Percentiles rank a stretch among this genome's conserved stretches.
Evolutionary conservation across 2,329 filamentous ascomycete genomes (phyloP).

Genomic region (Paecilomyces fulvus): DNA sequence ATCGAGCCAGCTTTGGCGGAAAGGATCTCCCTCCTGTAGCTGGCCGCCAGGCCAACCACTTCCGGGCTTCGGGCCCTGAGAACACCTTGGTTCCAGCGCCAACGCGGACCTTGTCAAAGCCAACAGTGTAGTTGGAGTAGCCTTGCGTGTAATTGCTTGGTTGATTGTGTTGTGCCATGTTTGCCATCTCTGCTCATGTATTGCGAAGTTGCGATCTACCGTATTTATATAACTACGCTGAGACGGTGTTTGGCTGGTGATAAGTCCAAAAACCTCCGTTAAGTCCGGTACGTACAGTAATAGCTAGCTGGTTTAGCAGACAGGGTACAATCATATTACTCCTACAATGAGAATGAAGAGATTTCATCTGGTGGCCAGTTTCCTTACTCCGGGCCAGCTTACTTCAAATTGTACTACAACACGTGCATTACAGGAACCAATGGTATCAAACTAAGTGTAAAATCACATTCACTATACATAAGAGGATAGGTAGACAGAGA

Average conservation of each 20-base stretch:
- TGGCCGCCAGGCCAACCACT: conserved; percentile 22
- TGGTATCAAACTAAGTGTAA: not conserved
- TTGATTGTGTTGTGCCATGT: conserved; percentile 6
- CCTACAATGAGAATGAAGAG: no score
- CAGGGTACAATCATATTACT: no score
- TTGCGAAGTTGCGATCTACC: no score
- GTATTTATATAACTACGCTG: no score
- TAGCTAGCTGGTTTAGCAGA: no score
- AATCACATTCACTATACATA: not conserved
- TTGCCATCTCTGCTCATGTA: not conserved
- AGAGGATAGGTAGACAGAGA: not conserved
- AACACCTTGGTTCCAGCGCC: conserved; percentile 22
- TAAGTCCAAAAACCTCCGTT: no score
- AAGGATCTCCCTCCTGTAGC: conserved; percentile 21
- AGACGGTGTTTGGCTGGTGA: no score
- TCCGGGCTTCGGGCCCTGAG: conserved; percentile 16
- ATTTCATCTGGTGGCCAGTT: no score
- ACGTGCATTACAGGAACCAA: no score
- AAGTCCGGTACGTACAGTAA: no score
- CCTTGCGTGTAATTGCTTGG: conserved; percentile 18
- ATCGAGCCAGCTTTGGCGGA: conserved; percentile 27
- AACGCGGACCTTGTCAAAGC: conserved; percentile 24
- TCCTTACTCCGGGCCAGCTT: no score
- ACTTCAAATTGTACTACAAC: no score
- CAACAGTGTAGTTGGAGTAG: conserved; percentile 31